Base-by-base conservation (phyloP, 2,329 filamentous ascomycete species). In the Fusarium torulosum region DNA sequence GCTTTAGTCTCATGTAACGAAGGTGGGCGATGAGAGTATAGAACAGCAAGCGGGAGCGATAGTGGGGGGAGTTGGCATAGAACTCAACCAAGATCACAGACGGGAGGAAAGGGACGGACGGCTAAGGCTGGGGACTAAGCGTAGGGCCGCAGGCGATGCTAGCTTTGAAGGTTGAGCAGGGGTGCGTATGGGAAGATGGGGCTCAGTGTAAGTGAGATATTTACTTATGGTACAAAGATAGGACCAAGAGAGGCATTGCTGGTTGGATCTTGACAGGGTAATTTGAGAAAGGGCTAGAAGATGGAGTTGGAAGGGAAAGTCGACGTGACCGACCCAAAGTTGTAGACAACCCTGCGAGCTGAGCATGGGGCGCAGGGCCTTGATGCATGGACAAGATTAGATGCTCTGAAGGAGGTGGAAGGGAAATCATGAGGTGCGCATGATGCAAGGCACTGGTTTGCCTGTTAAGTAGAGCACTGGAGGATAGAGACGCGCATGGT, bases 1-100 rank as follows among this genome's bases (percentile, higher is more conserved):
- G 67, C 61, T 73, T 75, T 70, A 72, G 73, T 73, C 72, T 74
- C 67, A 74, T 72, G 71, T 68, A 74, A 74, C 74, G 66, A 72
- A 72, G 74, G 73, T 72, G 74, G 76, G 69, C 67, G 66, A 75
- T 70, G 73, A 74, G 67, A 69, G 61, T 65, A 63, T 67, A 66
- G 63, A 67, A 55, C 66, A 73, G 69, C 60, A 71, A 64, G 53
- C 19, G 55, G 44, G 59, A 72, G 59, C 61, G 47, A 53, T 57
- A 66, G 66, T 71, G 63, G 72, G 68, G 29, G 70, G 72, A 67
- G 70, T 74, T 67, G 50, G 62, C 49, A 63, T 71, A 72, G 59
- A 72, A 62, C 35, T 47, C 29, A 46, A 66, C 51, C 53, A 66
- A 61, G 67, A 70, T 67, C 72, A 73, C 53, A 58, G 62, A 63